Conservation (phyloP, 768 basidiomycete species). For the Suillus cothurnatus region DNA sequence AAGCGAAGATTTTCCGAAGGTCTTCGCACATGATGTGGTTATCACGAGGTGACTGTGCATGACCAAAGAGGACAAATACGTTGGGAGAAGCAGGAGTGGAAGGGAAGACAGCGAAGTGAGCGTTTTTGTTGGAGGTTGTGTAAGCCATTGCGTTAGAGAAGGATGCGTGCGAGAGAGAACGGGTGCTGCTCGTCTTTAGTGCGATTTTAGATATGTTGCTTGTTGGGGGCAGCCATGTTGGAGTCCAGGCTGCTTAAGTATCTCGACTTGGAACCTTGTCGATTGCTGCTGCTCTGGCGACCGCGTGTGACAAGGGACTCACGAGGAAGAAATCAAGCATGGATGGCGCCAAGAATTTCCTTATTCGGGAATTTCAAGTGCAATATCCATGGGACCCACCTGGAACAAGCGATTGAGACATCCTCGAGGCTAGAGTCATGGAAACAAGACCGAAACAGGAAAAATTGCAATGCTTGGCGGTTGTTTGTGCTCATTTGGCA, state of each 20-base stretch:
- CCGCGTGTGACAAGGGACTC: constrained; percentile 4
- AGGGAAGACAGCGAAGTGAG: constrained; percentile 25
- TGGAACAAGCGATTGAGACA: neutral
- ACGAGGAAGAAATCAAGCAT: constrained; percentile 10
- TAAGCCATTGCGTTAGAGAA: constrained; percentile 29
- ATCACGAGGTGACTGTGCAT: constrained; percentile 40
- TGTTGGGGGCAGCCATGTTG: neutral
- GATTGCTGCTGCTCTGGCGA: constrained; percentile 11
- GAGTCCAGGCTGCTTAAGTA: constrained; percentile 15
- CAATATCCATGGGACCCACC: constrained; percentile 3
- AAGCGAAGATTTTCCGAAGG: constrained; percentile 32
- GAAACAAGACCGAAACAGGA: constrained; percentile 8
- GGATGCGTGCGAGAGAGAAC: constrained; percentile 1
- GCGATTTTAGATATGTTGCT: constrained; percentile 9
- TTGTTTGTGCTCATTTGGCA: constrained; percentile 24
- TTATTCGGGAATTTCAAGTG: constrained; percentile 3
- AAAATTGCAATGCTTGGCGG: constrained; percentile 11
- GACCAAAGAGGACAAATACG: constrained; percentile 39
- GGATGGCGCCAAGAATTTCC: constrained; percentile 10
- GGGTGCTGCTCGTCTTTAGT: neutral
- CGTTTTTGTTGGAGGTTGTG: constrained; percentile 21
- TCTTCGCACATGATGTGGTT: constrained; percentile 41
- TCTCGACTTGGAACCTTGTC: neutral
- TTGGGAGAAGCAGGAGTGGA: constrained; percentile 32
- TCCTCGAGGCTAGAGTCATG: constrained; percentile 9